Base-by-base conservation (phyloP, 2,329 filamentous ascomycete genomes). In the Penicillium sp. region DNA sequence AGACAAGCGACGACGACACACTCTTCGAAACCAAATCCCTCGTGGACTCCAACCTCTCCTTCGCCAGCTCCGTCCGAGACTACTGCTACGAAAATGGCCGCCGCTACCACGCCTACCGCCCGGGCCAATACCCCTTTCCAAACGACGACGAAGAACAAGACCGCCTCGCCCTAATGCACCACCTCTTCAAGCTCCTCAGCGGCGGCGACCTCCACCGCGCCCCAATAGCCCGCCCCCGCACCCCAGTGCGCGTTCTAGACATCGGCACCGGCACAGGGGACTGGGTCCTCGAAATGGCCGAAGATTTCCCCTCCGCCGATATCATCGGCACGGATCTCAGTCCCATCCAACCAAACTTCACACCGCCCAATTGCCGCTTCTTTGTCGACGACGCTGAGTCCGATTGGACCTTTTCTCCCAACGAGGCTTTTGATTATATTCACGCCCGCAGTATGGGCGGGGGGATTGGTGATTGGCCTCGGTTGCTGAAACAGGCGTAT, bases 351-450 rank as follows among this genome's bases (percentile, higher is more conserved):
- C 66, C 67, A 1, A 60, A 44, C 50, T 69, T 62, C 57, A 73
- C 78, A 3, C 77, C 78, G 2, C 68, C 75, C 0, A 81, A 81
- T 45, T 69, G 78, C 3, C 61, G 65, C 7, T 81, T 80, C 54
- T 72, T 74, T n/a, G 76, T 74, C 24, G 71, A 73, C 32, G 71
- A 73, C 29, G 66, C 63, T 5, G 70, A 73, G 54, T 66, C 66
- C 41, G 67, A 71, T 23, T 73, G 70, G 71, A 59, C 67, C 0
- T 73, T 68, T 41, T 54, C 61, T 58, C 59, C 72, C 58, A 57
- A 68, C 3, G 63, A 67, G 39, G 39, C 58, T 0, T 74, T 74
- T 44, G 71, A 74, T 47, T 72, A 65, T 47, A 69, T 74, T 33
- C 71, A 72, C 47, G 62, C 61, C 29, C 66, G 70, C 9, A 65